Base-by-base conservation (phyloP, 2,329 filamentous ascomycete genomes). In the Leptosphaerulina australis region DNA sequence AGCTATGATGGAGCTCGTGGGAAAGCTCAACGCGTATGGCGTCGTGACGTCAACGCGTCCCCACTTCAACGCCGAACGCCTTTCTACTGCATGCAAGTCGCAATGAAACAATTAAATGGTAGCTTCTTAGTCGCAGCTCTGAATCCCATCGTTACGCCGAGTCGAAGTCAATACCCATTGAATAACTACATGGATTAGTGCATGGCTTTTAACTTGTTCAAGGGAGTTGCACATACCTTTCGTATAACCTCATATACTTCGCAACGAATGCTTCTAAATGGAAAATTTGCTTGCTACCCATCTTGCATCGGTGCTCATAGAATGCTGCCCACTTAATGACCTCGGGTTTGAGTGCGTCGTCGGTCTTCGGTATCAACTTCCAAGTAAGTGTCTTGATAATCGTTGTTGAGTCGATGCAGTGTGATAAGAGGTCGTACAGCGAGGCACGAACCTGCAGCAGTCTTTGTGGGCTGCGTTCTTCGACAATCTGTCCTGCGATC, bases 261-360 rank as follows among this genome's bases (percentile, higher is more conserved):
- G 93, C 93, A 50, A 99, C 94, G 74, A 99, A 99, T 3, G 94
- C 94, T 75, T 99, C 95, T 3, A 99, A 79, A 69, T 99, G 95
- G 75, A 99, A 99, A 56, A 99, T 97, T 50, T 96, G 89, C 81
- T 99, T 99, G 56, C 77, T 91, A 41, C 94, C 94, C 62, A 88
- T 88, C 71, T 90, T 90, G 75, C 97, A 90, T 54, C 94, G 84
- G 73, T 99, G 94, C 74, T 99, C 95, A 73, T 96, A 99, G 68
- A 97, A 97, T 0, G 94, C 92, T 4, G 91, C 90, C 94, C 94
- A 99, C 69, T 88, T 90, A 60, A 99, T 88, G 4, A 99, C 88
- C 49, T 99, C 93, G 2, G 88, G 85, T 74, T 97, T 97, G 40
- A 99, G 77, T 18, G 83, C 86, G 69, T 97, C 92, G 64, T 97